Conservation (phyloP, 2,329 filamentous ascomycete species). For the Aspergillus alliaceus region DNA sequence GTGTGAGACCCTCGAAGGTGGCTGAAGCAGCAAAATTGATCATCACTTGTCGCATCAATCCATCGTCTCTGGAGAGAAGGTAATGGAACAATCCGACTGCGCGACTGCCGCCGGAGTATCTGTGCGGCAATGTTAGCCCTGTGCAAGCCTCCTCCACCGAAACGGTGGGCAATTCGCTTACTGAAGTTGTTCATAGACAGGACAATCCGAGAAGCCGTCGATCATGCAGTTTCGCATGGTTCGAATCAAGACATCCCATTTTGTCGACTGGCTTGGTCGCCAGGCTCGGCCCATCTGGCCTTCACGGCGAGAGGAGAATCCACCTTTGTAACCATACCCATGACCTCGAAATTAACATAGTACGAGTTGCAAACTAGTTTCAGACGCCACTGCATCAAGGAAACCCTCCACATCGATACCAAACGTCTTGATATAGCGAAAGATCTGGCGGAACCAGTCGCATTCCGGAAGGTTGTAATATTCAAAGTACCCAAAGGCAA, state of each 20-base stretch:
- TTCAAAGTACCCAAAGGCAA: not conserved
- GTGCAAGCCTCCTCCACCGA: not conserved
- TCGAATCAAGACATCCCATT: conserved; percentile 33
- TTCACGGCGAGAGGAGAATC: conserved; percentile 41
- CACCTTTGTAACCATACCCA: conserved; percentile 32
- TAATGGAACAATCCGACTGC: conserved; percentile 33
- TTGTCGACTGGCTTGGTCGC: conserved; percentile 12
- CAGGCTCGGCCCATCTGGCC: conserved; percentile 20
- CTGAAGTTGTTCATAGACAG: conserved; percentile 40
- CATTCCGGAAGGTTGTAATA: not conserved
- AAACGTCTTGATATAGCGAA: not conserved
- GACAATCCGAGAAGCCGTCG: conserved; percentile 37
- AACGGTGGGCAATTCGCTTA: conserved; percentile 12
- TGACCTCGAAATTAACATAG: no score
- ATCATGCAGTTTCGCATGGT: conserved; percentile 39
- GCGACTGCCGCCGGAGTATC: conserved; percentile 27
- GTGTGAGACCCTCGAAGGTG: conserved; percentile 28
- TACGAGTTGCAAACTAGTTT: not conserved
- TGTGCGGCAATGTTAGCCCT: conserved; percentile 4
- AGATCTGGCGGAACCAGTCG: not conserved
- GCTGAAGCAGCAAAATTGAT: conserved; percentile 31
- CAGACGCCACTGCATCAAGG: not conserved
- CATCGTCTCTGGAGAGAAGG: conserved; percentile 32
- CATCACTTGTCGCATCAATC: conserved; percentile 34
- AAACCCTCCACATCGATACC: not conserved